Evolutionary conservation across 2,329 filamentous ascomycete species (phyloP).

Genomic region (Plectosphaerella plurivora): DNA sequence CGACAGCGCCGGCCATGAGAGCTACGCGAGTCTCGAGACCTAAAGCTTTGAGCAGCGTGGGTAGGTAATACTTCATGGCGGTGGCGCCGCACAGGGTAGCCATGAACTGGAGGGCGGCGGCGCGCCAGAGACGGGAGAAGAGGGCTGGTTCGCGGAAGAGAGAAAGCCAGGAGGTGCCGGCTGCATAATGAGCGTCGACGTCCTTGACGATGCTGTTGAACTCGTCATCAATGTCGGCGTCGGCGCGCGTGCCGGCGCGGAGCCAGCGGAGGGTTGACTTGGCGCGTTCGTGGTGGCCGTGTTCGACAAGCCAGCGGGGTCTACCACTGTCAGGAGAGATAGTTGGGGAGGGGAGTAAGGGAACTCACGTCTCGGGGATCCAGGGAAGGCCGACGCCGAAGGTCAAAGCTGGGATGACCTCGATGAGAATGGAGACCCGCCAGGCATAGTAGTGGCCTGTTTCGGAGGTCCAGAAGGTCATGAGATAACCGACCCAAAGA

Average conservation of each 20-base stretch:
- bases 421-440: slow-evolving; percentile 47
- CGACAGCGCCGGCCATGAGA: slow-evolving; percentile 49
- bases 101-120: slow-evolving; percentile 54
- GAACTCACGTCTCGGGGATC: slow-evolving; percentile 47
- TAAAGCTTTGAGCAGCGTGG: slow-evolving; percentile 45
- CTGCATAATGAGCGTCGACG: slow-evolving; percentile 30
- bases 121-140: slow-evolving; percentile 51
- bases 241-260: slow-evolving; percentile 35
- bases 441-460: slow-evolving; percentile 43
- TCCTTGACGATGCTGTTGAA: slow-evolving; percentile 41
- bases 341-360: not conserved
- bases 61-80: slow-evolving; percentile 58
- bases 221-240: slow-evolving; percentile 33
- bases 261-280: slow-evolving; percentile 41
- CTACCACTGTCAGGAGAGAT: slow-evolving; percentile 19
- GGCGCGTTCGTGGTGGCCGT: slow-evolving; percentile 37
- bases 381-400: slow-evolving; percentile 48
- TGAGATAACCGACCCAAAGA: slow-evolving; percentile 53
- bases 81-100: slow-evolving; percentile 56
- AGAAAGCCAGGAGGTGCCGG: slow-evolving; percentile 33
- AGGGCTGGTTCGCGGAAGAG: slow-evolving; percentile 44
- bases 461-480: slow-evolving; percentile 46
- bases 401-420: slow-evolving; percentile 44
- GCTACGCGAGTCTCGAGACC: slow-evolving; percentile 43
- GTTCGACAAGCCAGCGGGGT: slow-evolving; percentile 55